A percentile compares a stretch with the other conserved stretches of the same genome.
These are phyloP conservation scores for Colletotrichum sp. DNA, from an alignment of 2,329 filamentous ascomycete genomes.

Conservation along the genomic window DNA sequence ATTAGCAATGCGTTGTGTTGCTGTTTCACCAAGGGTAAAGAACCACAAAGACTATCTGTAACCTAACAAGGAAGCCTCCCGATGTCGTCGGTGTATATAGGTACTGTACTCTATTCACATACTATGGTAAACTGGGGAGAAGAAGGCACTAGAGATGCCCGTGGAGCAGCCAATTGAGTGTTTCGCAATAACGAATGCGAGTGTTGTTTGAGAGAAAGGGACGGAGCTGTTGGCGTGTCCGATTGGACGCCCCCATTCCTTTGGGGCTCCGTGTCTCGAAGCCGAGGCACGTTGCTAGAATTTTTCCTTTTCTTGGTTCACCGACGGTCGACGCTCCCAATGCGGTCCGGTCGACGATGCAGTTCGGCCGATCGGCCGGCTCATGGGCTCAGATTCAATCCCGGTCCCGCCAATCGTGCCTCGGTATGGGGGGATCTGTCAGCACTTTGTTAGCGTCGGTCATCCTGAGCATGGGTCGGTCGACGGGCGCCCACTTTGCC, in stretches of 20 bases:
- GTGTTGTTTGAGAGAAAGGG: neutral
- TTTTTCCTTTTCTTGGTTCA: neutral
- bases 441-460: neutral
- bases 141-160: neutral
- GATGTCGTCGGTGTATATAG: neutral
- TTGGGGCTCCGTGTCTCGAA: neutral
- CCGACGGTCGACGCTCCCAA: conserved; percentile 7
- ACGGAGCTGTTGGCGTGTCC: neutral
- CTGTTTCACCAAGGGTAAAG: neutral
- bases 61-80: neutral
- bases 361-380: neutral
- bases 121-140: neutral
- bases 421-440: neutral
- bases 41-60: neutral
- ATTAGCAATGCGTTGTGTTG: neutral
- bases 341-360: neutral
- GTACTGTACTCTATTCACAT: neutral
- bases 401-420: neutral
- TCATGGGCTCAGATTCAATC: neutral
- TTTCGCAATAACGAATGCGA: neutral
- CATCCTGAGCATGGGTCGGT: neutral
- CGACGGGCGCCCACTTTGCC: neutral
- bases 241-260: neutral
- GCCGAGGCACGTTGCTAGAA: neutral
- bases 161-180: neutral